Conservation (phyloP, 2,329 filamentous ascomycete species). For the Ophiostoma piceae region DNA sequence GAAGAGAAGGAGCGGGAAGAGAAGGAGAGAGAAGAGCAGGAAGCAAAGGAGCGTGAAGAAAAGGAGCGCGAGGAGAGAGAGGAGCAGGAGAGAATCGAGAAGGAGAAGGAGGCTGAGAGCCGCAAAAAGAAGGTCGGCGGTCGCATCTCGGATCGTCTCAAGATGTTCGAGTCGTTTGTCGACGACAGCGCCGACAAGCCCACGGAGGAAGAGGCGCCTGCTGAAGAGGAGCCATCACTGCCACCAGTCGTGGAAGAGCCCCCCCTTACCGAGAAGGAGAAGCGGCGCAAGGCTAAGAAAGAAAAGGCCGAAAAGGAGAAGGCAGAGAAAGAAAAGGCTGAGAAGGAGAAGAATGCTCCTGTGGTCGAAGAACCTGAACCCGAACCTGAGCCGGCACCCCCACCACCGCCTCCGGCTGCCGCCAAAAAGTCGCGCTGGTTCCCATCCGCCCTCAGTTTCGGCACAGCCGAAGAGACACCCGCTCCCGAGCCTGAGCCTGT, state of each 20-base stretch:
- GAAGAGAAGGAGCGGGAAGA: neutral
- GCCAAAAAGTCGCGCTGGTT: conserved; percentile 28
- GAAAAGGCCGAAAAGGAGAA: conserved; percentile 26
- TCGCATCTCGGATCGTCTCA: conserved; percentile 54
- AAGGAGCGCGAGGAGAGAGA: neutral
- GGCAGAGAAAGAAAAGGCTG: conserved; percentile 31
- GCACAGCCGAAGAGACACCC: conserved; percentile 24
- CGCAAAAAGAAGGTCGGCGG: conserved; percentile 44
- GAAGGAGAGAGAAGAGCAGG: neutral
- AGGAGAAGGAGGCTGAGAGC: conserved; percentile 2
- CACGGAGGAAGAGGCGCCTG: conserved; percentile 17
- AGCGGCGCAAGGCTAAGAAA: conserved; percentile 15
- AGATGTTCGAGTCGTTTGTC: conserved; percentile 48
- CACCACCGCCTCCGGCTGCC: conserved; percentile 17
- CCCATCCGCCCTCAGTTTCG: conserved; percentile 26
- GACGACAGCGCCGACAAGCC: conserved; percentile 32
- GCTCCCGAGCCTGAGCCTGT: conserved; percentile 19
- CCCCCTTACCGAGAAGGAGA: conserved; percentile 38
- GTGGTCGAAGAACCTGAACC: conserved; percentile 26
- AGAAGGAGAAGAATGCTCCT: conserved; percentile 30
- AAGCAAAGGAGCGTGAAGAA: neutral
- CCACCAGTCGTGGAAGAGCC: conserved; percentile 35
- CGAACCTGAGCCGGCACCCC: conserved; percentile 14
- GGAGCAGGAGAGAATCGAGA: conserved; percentile 13
- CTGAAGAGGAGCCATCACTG: conserved; percentile 32